Evolutionary conservation across 192 early-diverging fungal genomes (phyloP), one percentile per base, ranked within the genome.

Genomic region (Pecoramyces ruminantium): DNA sequence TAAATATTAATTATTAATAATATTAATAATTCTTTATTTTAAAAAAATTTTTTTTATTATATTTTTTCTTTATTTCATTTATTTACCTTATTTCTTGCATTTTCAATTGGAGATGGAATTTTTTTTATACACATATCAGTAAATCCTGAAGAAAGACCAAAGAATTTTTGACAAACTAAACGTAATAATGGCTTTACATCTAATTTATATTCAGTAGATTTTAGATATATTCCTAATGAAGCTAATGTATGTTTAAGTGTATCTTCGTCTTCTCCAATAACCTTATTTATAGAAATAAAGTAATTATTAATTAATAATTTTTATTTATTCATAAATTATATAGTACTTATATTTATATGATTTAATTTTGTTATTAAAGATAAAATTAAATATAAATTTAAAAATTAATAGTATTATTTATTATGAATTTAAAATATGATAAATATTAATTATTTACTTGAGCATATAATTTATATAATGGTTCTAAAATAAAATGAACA

Each of bases 401-500:
- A n/a, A n/a, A n/a, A n/a, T n/a, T n/a, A n/a, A n/a, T n/a, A n/a
- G n/a, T n/a, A n/a, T n/a, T n/a, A n/a, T n/a, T n/a, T n/a, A n/a
- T n/a, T n/a, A n/a, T n/a, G n/a, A n/a, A n/a, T n/a, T n/a, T n/a
- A n/a, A n/a, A n/a, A n/a, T n/a, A n/a, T n/a, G n/a, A 79, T n/a
- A n/a, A 27, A 40, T 86, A 85, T 42, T 88, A 86, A 78, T 85
- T 83, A 0, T 84, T 42, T 27, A 89, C 88, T 81, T 95, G 95
- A 0, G 93, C 90, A 85, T 93, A 97, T 3, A 98, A 82, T 86
- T 99, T 99, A 89, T 94, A 99, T 34, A 99, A 85, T 17, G 97
- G 97, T 82, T 97, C 94, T 17, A 99, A 83, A 80, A 99, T 92
- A 84, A 99, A 99, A 83, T 99, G 95, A 28, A 96, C 93, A 87